Evolutionary conservation across 208 protist species (phyloP), one percentile per base, ranked within the genome.

Genomic region (Sergeia podlipaevii): DNA sequence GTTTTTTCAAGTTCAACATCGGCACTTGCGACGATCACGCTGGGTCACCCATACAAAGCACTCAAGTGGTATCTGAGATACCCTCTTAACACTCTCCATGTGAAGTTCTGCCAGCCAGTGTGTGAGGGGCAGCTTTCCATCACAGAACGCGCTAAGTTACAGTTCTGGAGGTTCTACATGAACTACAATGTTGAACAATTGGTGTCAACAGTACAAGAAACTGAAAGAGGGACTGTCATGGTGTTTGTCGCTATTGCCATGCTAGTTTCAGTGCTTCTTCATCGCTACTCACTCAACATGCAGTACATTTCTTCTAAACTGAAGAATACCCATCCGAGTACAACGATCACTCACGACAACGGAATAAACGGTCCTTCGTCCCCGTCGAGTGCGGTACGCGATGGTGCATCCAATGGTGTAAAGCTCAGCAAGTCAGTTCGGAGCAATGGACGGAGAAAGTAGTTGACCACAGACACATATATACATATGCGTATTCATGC

Each of bases 121-220:
- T 84, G 77, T 44, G 77, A 79, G 37, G 77, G 47, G 5, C 52
- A 44, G 20, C 50, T 84, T 26, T 38, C 51, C 11, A 15, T 51
- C 6, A 29, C 44, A 5, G 64, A 58, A 6, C 56, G 65, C 2
- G 15, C 70, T 8, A n/a, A 26, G 5, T 21, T 80, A 1, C 46
- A 38, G 7, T 8, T 73, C 0, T 34, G 44, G 2, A 61, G 71
- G 6, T 18, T 48, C 5, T 68, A 69, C 27, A n/a, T 64, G 21
- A 8, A 34, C 13, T 49, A 37, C 47, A 36, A 36, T 24, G 36
- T 7, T 10, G 46, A 18, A 18, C 18, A 3, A 13, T 29, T 3
- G 26, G 27, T n/a, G 55, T 20, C 36, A n/a, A 39, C 18, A 53
- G 51, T 5, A n/a, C 11, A 2, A 21, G 42, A 28, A 18, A 21